phyloP scores from a whole-genome alignment of 1,139 yeast genomes.

The Chernovozyma aurita region DNA sequence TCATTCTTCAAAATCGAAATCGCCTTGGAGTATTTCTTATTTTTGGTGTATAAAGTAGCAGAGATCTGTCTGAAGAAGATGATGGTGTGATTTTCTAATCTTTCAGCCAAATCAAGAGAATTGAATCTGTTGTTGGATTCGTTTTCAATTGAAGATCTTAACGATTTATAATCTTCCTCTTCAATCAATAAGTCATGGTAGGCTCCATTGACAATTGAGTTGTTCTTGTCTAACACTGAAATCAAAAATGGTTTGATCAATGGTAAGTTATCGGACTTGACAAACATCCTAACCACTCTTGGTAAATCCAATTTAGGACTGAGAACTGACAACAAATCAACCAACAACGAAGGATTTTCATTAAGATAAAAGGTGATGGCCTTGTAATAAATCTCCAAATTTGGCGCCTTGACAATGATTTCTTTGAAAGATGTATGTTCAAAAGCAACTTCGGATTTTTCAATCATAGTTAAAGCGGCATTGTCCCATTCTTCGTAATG shows the following conservation, averaged over 20 bases:
- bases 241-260: slow-evolving; percentile 92
- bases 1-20: slow-evolving; percentile 85
- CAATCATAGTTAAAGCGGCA: slow-evolving; percentile 97
- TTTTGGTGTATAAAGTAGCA: slow-evolving; percentile 88
- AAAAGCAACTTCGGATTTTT: slow-evolving; percentile 87
- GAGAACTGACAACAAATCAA: slow-evolving; percentile 78
- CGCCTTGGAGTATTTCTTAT: slow-evolving; percentile 89
- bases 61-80: slow-evolving; percentile 95
- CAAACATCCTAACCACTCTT: slow-evolving; percentile 92
- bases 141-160: slow-evolving; percentile 77
- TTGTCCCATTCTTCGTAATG: slow-evolving; percentile 99
- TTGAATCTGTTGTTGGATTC: slow-evolving; percentile 84
- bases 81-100: slow-evolving; percentile 86
- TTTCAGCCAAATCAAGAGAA: slow-evolving; percentile 84
- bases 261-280: slow-evolving; percentile 93
- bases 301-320: slow-evolving; percentile 93
- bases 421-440: slow-evolving; percentile 95
- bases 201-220: slow-evolving; percentile 88
- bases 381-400: slow-evolving; percentile 94
- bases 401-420: slow-evolving; percentile 89
- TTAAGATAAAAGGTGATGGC: slow-evolving; percentile 91
- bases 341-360: slow-evolving; percentile 87
- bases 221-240: slow-evolving; percentile 86
- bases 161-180: slow-evolving; percentile 91
- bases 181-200: slow-evolving; percentile 93